These are phyloP conservation scores for Hebeloma cylindrosporum DNA, from an alignment of 768 basidiomycete species.

Conservation along the genomic window DNA sequence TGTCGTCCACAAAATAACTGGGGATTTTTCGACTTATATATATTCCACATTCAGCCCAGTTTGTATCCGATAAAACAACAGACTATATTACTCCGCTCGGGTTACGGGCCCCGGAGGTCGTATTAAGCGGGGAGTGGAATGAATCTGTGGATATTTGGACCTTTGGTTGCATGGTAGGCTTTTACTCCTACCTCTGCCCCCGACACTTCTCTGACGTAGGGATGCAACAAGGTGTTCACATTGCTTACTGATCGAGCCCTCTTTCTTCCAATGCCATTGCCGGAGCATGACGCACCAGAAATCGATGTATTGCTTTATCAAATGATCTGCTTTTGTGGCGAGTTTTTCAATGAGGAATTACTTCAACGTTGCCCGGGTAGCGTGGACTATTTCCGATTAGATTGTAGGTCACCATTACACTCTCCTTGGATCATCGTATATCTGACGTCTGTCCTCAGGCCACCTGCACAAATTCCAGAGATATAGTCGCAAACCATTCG, in stretches of 20 bases:
- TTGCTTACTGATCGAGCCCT: background rate
- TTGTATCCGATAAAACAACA: constrained; percentile 12
- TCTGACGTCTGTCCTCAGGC: background rate
- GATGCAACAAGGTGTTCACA: constrained; percentile 1
- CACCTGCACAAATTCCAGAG: background rate
- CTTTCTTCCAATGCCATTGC: constrained; percentile 5
- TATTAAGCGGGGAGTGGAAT: too few relatives aligned
- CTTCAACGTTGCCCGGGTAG: constrained; percentile 8
- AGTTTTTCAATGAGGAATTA: constrained; percentile 10
- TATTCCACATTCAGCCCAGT: constrained; percentile 11
- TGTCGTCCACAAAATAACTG: too few relatives aligned
- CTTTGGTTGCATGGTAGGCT: too few relatives aligned
- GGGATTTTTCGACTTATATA: background rate
- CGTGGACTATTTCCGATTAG: constrained; percentile 9
- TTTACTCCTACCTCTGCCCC: too few relatives aligned
- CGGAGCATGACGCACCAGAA: constrained; percentile 8
- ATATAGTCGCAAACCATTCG: constrained; percentile 6
- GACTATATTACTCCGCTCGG: constrained; percentile 16
- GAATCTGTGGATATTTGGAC: too few relatives aligned
- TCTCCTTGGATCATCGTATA: background rate
- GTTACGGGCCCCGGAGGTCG: too few relatives aligned
- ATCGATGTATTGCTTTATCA: constrained; percentile 12
- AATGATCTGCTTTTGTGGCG: constrained; percentile 14
- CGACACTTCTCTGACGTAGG: too few relatives aligned
- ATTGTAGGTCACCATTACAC: constrained; percentile 6